Evolutionary conservation across 2,329 filamentous ascomycete genomes (phyloP).

Genomic region (Apiospora marii): DNA sequence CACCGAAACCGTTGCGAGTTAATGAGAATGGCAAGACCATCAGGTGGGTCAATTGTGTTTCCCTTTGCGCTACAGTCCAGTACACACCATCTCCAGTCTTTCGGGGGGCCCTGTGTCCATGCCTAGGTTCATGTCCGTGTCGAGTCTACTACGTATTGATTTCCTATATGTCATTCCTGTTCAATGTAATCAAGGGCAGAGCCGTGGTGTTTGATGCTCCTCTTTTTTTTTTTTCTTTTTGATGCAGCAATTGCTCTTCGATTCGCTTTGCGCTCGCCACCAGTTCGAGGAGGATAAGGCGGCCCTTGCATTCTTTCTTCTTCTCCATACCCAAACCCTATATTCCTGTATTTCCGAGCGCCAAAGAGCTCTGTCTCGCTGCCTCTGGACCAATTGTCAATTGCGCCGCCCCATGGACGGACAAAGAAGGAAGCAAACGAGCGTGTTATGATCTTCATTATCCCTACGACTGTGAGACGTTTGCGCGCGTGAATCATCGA

Average conservation of each 20-base stretch:
- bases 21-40: constrained; percentile 56
- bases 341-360: constrained; percentile 23
- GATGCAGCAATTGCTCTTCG: neutral
- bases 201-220: neutral
- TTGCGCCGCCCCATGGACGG: constrained; percentile 15
- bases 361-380: constrained; percentile 13
- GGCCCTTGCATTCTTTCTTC: constrained; percentile 26
- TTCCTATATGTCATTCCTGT: constrained; percentile 18
- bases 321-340: constrained; percentile 27
- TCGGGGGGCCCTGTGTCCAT: constrained; percentile 12
- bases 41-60: constrained; percentile 53
- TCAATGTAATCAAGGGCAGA: constrained; percentile 11
- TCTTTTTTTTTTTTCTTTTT: constrained; percentile 20
- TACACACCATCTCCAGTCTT: constrained; percentile 21
- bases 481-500: constrained; percentile 20
- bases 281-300: constrained; percentile 8
- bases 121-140: constrained; percentile 15
- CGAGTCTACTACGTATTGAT: constrained; percentile 20
- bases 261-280: constrained; percentile 14
- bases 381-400: neutral
- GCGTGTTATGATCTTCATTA: constrained; percentile 12
- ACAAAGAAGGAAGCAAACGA: constrained; percentile 15
- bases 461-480: constrained; percentile 16
- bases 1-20: constrained; percentile 62
- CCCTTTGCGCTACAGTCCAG: constrained; percentile 23